Conservation (phyloP, 2,329 filamentous ascomycete species). For the Magnaporthales sp. region DNA sequence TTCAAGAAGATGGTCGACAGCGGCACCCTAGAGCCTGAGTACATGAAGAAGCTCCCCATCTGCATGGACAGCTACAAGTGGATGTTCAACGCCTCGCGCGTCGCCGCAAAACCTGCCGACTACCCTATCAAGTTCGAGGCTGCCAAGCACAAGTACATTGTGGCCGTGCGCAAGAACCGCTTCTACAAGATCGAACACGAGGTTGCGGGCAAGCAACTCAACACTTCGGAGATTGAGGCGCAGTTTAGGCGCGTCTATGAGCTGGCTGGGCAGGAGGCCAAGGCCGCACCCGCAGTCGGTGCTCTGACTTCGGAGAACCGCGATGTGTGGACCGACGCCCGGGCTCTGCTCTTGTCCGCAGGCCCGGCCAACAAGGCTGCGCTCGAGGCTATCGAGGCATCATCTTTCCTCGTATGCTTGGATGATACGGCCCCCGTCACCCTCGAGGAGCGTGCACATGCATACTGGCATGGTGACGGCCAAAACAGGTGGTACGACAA, state of each 20-base stretch:
- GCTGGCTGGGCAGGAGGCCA: constrained; percentile 41
- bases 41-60: constrained; percentile 96
- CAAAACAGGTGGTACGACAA: constrained; percentile 97
- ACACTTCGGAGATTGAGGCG: constrained; percentile 78
- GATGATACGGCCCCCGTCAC: constrained; percentile 89
- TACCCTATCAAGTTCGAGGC: constrained; percentile 69
- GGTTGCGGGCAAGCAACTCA: constrained; percentile 75
- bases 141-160: constrained; percentile 72
- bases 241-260: constrained; percentile 84
- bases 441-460: constrained; percentile 86
- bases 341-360: constrained; percentile 65
- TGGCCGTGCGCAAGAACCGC: constrained; percentile 90
- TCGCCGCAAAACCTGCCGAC: constrained; percentile 75
- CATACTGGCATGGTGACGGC: constrained; percentile 98
- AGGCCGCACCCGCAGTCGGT: constrained; percentile 67
- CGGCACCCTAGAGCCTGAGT: constrained; percentile 84
- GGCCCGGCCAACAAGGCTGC: constrained; percentile 69
- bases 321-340: constrained; percentile 83
- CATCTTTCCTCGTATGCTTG: constrained; percentile 86
- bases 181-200: constrained; percentile 90
- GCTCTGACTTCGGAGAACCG: constrained; percentile 86
- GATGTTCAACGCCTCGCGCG: constrained; percentile 95
- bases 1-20: constrained; percentile 90
- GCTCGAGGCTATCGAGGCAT: constrained; percentile 75
- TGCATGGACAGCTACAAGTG: constrained; percentile 98